These are phyloP conservation scores for Bidens hawaiensis DNA, from an alignment of 140 eudicot species.

Conservation along the genomic window DNA sequence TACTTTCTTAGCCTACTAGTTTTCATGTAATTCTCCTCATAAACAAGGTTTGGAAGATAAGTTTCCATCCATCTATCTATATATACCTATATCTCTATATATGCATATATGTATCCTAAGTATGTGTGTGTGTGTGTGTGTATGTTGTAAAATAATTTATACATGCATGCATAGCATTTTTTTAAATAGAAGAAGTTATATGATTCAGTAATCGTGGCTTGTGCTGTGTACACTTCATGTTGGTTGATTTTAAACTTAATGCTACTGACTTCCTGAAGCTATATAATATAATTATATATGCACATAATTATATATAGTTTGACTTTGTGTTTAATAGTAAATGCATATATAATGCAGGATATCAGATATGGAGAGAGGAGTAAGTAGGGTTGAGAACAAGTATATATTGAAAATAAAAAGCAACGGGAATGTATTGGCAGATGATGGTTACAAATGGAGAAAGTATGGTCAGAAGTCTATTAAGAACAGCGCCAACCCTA, in stretches of 20 bases:
- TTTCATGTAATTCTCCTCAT: neutral
- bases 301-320: neutral
- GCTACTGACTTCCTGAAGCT: neutral
- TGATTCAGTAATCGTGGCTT: neutral
- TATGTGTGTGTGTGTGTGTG: neutral
- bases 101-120: neutral
- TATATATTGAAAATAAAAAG: slow-evolving; percentile 58
- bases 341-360: slow-evolving; percentile 27
- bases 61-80: neutral
- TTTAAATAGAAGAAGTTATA: neutral
- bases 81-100: neutral
- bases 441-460: slow-evolving; percentile 94
- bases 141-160: neutral
- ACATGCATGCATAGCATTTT: neutral
- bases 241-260: neutral
- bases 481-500: slow-evolving; percentile 78
- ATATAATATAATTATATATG: neutral
- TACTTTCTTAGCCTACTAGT: neutral
- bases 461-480: slow-evolving; percentile 87
- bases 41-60: neutral
- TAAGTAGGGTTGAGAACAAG: slow-evolving; percentile 42
- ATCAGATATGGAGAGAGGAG: slow-evolving; percentile 48
- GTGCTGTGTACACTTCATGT: neutral
- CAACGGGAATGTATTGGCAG: slow-evolving; percentile 57
- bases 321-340: neutral